A percentile compares a stretch with the other conserved stretches of the same genome.
These are phyloP conservation scores for Cytospora chrysosperma DNA, from an alignment of 2,329 filamentous ascomycete species.

Conservation along the genomic window DNA sequence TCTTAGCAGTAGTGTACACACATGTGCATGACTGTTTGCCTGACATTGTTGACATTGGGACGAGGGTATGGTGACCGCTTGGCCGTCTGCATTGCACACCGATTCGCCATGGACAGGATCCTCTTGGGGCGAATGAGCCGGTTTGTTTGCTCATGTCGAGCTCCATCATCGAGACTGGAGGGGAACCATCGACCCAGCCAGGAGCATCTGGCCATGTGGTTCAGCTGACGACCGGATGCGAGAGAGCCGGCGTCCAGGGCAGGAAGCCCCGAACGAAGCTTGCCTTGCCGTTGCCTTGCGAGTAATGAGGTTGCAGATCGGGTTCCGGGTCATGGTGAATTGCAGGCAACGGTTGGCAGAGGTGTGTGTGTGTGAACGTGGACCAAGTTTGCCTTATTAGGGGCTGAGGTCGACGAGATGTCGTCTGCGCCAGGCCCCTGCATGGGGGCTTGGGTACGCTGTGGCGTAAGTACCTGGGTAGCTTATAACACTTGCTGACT, in stretches of 20 bases:
- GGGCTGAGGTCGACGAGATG: conserved; percentile 13
- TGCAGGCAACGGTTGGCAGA: neutral
- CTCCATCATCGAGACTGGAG: neutral
- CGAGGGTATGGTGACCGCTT: conserved; percentile 10
- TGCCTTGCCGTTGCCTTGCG: neutral
- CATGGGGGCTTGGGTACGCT: conserved; percentile 4
- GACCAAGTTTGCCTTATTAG: neutral
- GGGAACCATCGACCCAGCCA: neutral
- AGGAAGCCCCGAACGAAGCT: neutral
- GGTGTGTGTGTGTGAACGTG: neutral
- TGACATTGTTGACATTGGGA: conserved; percentile 11
- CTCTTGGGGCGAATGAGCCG: neutral
- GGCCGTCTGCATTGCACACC: conserved; percentile 13
- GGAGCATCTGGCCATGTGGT: neutral
- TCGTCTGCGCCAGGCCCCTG: conserved; percentile 13
- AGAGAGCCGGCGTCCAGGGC: neutral
- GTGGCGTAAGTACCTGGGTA: conserved; percentile 1
- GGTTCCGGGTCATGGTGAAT: neutral
- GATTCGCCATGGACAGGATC: conserved; percentile 1
- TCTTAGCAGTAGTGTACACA: neutral
- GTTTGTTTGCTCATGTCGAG: conserved; percentile 19
- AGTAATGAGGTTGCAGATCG: neutral
- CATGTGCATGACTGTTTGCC: conserved; percentile 10
- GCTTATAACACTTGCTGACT: neutral
- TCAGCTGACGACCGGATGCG: conserved; percentile 2